A percentile compares a stretch with the other conserved stretches of the same genome.
These are phyloP conservation scores for Pelargonium citronellum DNA, from an alignment of 441 rosid genomes.

Conservation along the genomic window DNA sequence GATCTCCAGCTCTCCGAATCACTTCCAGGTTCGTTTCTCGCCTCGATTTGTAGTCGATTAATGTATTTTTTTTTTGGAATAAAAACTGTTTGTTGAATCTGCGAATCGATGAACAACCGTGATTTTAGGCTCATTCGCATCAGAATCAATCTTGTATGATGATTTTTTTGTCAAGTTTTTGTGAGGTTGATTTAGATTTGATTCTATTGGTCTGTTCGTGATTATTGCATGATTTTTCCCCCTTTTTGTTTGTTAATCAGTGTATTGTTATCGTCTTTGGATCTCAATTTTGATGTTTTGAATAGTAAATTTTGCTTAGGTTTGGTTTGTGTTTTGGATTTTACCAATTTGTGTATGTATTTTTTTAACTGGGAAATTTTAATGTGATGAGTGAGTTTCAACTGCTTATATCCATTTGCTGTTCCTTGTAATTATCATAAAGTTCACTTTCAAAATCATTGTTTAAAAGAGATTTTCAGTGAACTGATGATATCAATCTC, in stretches of 20 bases:
- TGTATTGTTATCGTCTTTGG: neutral
- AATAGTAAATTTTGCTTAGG: neutral
- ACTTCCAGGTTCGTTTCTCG: conserved; percentile 36
- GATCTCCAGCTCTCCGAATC: conserved; percentile 10
- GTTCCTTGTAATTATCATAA: too few relatives aligned
- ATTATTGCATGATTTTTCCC: too few relatives aligned
- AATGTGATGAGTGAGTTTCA: too few relatives aligned
- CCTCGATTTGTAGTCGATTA: conserved; percentile 3
- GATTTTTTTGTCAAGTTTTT: too few relatives aligned
- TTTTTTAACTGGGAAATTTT: too few relatives aligned
- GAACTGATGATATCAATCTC: too few relatives aligned
- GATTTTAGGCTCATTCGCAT: conserved; percentile 14
- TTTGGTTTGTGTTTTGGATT: neutral
- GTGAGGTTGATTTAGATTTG: too few relatives aligned
- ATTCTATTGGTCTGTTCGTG: too few relatives aligned
- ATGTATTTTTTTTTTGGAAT: neutral
- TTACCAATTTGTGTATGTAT: neutral
- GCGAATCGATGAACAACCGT: neutral
- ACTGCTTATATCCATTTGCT: too few relatives aligned
- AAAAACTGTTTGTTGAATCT: conserved; percentile 3
- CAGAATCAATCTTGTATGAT: too few relatives aligned
- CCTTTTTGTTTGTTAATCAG: conserved; percentile 8
- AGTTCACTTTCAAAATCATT: too few relatives aligned
- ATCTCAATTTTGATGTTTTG: neutral
- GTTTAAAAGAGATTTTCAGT: too few relatives aligned